These are phyloP conservation scores for Cystofilobasidium bisporidii DNA, from an alignment of 768 basidiomycete species.

Conservation along the genomic window DNA sequence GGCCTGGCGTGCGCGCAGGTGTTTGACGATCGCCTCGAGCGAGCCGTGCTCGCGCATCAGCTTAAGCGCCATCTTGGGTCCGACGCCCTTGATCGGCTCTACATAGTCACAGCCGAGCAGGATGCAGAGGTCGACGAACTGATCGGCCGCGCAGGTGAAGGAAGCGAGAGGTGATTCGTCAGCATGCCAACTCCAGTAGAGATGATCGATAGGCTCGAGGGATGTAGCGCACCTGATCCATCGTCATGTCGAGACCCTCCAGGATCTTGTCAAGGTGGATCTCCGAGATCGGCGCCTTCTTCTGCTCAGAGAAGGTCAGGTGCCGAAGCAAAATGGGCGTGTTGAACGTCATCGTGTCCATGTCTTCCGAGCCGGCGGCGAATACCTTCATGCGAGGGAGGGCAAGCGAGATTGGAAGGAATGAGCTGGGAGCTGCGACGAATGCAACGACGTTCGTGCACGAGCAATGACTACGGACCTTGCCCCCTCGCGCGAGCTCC, in stretches of 20 bases:
- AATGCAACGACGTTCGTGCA: neutral
- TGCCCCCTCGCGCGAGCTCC: slow-evolving; percentile 89
- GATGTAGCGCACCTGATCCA: slow-evolving; percentile 69
- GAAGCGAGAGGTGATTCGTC: neutral
- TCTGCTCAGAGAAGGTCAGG: slow-evolving; percentile 94
- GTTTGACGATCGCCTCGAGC: slow-evolving; percentile 62
- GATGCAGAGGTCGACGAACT: slow-evolving; percentile 96
- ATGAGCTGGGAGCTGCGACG: neutral
- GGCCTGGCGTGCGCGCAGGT: slow-evolving; percentile 63
- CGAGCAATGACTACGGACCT: slow-evolving; percentile 45
- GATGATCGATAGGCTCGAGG: no score
- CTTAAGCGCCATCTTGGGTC: slow-evolving; percentile 91
- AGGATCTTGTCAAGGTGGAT: slow-evolving; percentile 73
- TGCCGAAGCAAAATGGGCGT: slow-evolving; percentile 87
- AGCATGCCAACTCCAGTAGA: neutral
- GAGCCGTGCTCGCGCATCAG: slow-evolving; percentile 71
- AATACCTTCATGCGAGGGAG: slow-evolving; percentile 55
- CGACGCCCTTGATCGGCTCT: slow-evolving; percentile 94
- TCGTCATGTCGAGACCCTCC: slow-evolving; percentile 81
- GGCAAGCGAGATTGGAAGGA: neutral
- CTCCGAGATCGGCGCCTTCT: slow-evolving; percentile 91
- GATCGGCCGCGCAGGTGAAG: neutral
- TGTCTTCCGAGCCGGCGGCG: slow-evolving; percentile 96
- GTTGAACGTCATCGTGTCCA: slow-evolving; percentile 96
- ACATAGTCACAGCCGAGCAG: slow-evolving; percentile 96